Conservation (phyloP, 805 yeast genomes). For the Candida andamanensis region DNA sequence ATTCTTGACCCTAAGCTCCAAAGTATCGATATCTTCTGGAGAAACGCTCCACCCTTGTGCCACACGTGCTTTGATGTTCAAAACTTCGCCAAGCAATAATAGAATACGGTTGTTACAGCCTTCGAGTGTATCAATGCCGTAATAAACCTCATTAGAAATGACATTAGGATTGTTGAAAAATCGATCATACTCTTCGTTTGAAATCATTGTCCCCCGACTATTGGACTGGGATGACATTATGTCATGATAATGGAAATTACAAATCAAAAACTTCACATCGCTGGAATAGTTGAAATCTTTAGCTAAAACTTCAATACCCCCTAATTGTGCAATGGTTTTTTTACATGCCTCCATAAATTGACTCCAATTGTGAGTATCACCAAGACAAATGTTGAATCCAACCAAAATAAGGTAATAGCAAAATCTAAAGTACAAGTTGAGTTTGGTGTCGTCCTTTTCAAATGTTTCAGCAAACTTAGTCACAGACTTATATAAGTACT, state of each 20-base stretch:
- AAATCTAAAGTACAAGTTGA: conserved; percentile 1
- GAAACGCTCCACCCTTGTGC: too few species aligned
- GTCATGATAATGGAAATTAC: conserved; percentile 18
- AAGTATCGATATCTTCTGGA: not conserved
- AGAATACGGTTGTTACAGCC: conserved; percentile 17
- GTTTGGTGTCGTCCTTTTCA: not conserved
- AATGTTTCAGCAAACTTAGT: conserved; percentile 2
- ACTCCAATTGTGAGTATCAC: conserved; percentile 16
- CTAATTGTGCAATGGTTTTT: conserved; percentile 2
- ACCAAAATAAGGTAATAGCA: conserved; percentile 6
- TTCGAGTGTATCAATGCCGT: conserved; percentile 21
- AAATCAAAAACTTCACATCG: conserved; percentile 15
- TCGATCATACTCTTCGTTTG: conserved; percentile 11
- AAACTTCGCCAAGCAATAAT: conserved; percentile 16
- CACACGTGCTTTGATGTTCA: conserved; percentile 1
- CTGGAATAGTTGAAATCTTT: conserved; percentile 12
- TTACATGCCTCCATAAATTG: not conserved
- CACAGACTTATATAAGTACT: conserved; percentile 4
- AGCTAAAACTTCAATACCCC: conserved; percentile 13
- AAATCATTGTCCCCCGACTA: conserved; percentile 11
- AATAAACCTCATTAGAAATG: conserved; percentile 9
- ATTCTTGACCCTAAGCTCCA: not conserved
- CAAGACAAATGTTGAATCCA: conserved; percentile 12
- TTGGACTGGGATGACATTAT: conserved; percentile 13
- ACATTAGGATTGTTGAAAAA: conserved; percentile 6